Conservation (phyloP, 805 yeast genomes). For the Candida endomychidarum region DNA sequence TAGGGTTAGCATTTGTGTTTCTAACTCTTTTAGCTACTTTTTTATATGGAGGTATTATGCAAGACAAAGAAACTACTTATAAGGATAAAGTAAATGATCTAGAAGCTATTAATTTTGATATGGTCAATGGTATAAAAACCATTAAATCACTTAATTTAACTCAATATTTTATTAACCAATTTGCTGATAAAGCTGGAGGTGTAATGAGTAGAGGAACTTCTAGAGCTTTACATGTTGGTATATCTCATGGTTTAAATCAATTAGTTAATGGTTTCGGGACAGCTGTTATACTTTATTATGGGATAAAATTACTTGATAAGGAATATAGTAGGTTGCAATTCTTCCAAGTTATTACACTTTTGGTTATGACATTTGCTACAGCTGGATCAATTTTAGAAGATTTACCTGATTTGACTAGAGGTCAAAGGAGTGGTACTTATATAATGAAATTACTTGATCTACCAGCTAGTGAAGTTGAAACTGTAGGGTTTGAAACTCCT, state of each 20-base stretch:
- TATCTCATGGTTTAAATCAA: constrained; percentile 61
- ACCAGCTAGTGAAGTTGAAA: constrained; percentile 36
- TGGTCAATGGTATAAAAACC: constrained; percentile 59
- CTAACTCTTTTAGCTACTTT: constrained; percentile 52
- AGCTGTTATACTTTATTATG: constrained; percentile 75
- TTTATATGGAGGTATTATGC: constrained; percentile 51
- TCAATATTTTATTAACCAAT: constrained; percentile 43
- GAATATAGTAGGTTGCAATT: constrained; percentile 58
- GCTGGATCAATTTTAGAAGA: constrained; percentile 59
- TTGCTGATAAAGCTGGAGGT: constrained; percentile 25
- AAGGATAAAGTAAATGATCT: constrained; percentile 53
- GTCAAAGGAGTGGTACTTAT: constrained; percentile 66
- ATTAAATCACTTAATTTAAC: constrained; percentile 58
- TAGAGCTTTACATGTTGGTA: constrained; percentile 63
- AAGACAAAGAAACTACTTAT: constrained; percentile 57
- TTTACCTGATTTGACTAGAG: constrained; percentile 79
- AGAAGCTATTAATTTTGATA: constrained; percentile 55
- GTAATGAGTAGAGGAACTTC: constrained; percentile 42
- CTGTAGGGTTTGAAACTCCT: constrained; percentile 35
- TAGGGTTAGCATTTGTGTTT: constrained; percentile 77
- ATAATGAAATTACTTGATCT: constrained; percentile 43
- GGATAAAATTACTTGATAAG: constrained; percentile 66
- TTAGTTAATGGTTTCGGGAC: constrained; percentile 61
- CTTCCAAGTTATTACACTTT: constrained; percentile 67
- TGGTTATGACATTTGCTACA: constrained; percentile 70